phyloP scores from a whole-genome alignment of 1,284 basidiomycete species.

The Leccinum solheimii region DNA sequence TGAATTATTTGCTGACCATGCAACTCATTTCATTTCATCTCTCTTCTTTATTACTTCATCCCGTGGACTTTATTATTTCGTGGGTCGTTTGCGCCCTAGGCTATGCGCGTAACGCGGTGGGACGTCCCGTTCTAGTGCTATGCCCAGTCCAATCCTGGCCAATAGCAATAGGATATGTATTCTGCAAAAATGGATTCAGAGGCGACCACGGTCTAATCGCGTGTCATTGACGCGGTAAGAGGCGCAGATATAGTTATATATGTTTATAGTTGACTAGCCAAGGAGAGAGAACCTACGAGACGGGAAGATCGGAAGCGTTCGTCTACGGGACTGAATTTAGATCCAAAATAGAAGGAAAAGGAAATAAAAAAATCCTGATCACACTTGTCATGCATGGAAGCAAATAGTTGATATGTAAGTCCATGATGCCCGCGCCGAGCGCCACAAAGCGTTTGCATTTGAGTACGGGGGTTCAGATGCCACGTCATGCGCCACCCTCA shows the following conservation, averaged over 20 bases:
- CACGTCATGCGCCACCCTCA: constrained; percentile 30
- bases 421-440: neutral
- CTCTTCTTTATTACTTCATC: neutral
- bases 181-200: neutral
- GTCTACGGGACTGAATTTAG: neutral
- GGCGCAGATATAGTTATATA: neutral
- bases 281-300: neutral
- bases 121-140: neutral
- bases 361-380: neutral
- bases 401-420: neutral
- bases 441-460: neutral
- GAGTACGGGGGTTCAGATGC: neutral
- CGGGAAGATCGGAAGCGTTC: neutral
- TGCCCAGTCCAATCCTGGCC: neutral
- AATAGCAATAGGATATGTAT: neutral
- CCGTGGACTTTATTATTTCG: constrained; percentile 5
- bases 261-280: neutral
- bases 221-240: neutral
- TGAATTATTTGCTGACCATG: neutral
- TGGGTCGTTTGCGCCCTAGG: neutral
- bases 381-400: neutral
- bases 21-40: neutral
- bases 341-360: neutral
- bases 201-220: neutral
- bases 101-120: neutral